Evolutionary conservation across 176 grass and related monocot species (phyloP).

Genomic region (Triticum aestivum): IWGSC_CS_RefSeq_v2.1 NC_057807.1:90016156-90016655

Average conservation of each 20-base stretch:
- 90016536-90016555: not conserved
- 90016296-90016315: not conserved
- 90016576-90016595: not conserved
- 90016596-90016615: not conserved
- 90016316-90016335: too few species aligned
- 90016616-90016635: not conserved
- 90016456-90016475: not conserved
- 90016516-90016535: not conserved
- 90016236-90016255: not conserved
- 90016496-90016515: not conserved
- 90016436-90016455: conserved; percentile 24
- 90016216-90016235: not conserved
- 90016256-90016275: too few species aligned
- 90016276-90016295: not conserved
- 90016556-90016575: not conserved
- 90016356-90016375: not conserved
- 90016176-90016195: not conserved
- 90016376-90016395: not conserved
- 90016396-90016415: not conserved
- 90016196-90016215: not conserved
- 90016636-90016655: not conserved
- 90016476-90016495: not conserved
- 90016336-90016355: not conserved
- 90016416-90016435: not conserved
- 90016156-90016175: not conserved